A percentile compares a stretch with the other conserved stretches of the same genome.
Evolutionary conservation across 2,329 filamentous ascomycete genomes (phyloP).

Genomic region (Pyricularia sp.): DNA sequence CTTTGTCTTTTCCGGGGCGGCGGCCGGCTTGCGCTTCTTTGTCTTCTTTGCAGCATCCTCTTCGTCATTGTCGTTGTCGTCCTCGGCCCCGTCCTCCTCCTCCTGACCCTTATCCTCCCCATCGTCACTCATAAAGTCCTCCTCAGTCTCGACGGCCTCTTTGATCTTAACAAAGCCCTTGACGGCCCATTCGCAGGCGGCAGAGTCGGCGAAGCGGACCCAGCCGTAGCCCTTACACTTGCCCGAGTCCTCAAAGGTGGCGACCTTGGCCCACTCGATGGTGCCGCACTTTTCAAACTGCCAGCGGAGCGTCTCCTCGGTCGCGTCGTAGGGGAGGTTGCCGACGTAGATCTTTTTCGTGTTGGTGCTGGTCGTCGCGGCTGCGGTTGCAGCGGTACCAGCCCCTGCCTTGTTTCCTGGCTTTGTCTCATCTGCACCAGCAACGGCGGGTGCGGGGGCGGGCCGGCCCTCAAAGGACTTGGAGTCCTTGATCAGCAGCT

Average conservation of each 20-base stretch:
- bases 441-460: conserved; percentile 39
- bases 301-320: conserved; percentile 63
- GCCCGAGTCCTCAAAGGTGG: conserved; percentile 89
- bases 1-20: conserved; percentile 25
- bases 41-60: conserved; percentile 5
- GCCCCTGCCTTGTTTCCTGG: conserved; percentile 12
- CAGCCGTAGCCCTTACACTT: conserved; percentile 98
- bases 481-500: conserved; percentile 84
- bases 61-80: conserved; percentile 13
- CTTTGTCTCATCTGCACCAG: conserved; percentile 19
- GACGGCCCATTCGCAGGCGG: conserved; percentile 63
- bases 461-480: conserved; percentile 86
- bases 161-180: conserved; percentile 67
- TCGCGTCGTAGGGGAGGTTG: conserved; percentile 72
- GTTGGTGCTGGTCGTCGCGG: conserved; percentile 22
- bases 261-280: conserved; percentile 72
- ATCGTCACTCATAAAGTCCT: conserved; percentile 40
- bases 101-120: conserved; percentile 29
- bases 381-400: conserved; percentile 15
- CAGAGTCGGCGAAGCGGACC: conserved; percentile 69
- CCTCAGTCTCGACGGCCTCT: conserved; percentile 49
- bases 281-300: conserved; percentile 80
- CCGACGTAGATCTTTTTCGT: conserved; percentile 78
- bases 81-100: conserved; percentile 18
- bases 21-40: conserved; percentile 21